Evolutionary conservation across 1,284 basidiomycete genomes (phyloP).

Genomic region (Sporisorium scitamineum): DNA sequence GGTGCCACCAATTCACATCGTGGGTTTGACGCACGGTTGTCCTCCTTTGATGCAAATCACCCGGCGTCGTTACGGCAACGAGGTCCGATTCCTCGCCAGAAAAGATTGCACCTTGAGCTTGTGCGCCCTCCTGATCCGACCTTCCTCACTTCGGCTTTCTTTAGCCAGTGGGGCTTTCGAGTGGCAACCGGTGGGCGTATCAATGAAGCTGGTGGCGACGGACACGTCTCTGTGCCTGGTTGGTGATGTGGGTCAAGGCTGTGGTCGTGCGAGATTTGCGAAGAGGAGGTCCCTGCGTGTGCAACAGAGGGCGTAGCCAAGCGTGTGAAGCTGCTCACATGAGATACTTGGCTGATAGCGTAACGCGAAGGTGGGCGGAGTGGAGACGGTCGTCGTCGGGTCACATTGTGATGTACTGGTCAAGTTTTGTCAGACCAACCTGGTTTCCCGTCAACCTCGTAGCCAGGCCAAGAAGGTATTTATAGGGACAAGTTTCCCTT

Average conservation of each 20-base stretch:
- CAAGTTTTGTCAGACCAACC: not conserved
- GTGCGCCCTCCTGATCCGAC: not conserved
- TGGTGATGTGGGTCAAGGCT: not conserved
- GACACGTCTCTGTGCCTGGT: not conserved
- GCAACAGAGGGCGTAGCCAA: not conserved
- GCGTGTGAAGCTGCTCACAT: not conserved
- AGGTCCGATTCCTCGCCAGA: not conserved
- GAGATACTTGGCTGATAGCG: not conserved
- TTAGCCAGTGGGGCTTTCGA: not conserved
- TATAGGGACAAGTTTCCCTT: not conserved
- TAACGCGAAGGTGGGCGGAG: not conserved
- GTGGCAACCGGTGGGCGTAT: not conserved
- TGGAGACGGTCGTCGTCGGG: slow-evolving; percentile 2
- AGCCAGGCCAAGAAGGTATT: not conserved
- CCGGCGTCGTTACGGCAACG: not conserved
- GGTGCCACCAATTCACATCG: not conserved
- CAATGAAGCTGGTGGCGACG: not conserved
- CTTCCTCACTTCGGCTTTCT: not conserved
- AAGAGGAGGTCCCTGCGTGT: not conserved
- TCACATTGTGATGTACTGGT: not conserved
- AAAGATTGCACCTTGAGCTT: not conserved
- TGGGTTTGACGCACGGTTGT: not conserved
- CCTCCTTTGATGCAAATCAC: not conserved
- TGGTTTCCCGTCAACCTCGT: not conserved
- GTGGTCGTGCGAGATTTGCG: not conserved